A percentile compares a stretch with the other conserved stretches of the same genome.
phyloP scores from a whole-genome alignment of 768 basidiomycete genomes.

The Amylocystis lapponica region DNA sequence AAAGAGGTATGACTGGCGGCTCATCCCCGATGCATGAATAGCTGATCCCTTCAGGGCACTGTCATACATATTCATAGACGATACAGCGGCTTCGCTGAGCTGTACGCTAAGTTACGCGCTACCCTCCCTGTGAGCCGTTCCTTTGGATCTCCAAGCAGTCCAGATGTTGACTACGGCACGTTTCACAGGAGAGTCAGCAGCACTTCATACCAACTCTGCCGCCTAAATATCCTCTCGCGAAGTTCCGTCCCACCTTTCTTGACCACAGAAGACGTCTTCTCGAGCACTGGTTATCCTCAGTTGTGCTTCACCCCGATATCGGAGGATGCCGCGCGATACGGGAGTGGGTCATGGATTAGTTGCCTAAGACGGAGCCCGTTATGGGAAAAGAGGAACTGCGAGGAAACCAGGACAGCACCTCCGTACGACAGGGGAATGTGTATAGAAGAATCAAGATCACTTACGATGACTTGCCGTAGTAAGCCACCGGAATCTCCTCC shows the following conservation, averaged over 20 bases:
- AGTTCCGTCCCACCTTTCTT: conserved; percentile 63
- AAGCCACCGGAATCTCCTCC: no score
- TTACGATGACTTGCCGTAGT: no score
- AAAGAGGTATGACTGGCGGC: conserved; percentile 39
- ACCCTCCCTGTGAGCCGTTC: conserved; percentile 44
- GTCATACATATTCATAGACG: conserved; percentile 61
- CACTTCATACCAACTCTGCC: conserved; percentile 54
- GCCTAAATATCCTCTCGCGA: conserved; percentile 62
- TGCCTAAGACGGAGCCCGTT: no score
- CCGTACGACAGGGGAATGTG: no score
- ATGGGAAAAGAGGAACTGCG: no score
- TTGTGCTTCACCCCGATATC: conserved; percentile 66
- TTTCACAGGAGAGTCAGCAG: conserved; percentile 36
- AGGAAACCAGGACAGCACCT: no score
- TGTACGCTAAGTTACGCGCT: conserved; percentile 41
- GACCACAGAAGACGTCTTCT: conserved; percentile 54
- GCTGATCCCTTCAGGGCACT: conserved; percentile 37
- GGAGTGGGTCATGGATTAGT: conserved; percentile 51
- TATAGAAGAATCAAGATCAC: no score
- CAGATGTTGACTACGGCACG: background rate
- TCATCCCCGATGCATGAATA: background rate
- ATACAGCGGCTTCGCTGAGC: conserved; percentile 58
- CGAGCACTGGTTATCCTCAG: conserved; percentile 59
- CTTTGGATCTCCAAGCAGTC: background rate
- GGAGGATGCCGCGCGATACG: conserved; percentile 56